Base-by-base conservation (phyloP, 805 yeast genomes). In the Yarrowia porcina region DNA sequence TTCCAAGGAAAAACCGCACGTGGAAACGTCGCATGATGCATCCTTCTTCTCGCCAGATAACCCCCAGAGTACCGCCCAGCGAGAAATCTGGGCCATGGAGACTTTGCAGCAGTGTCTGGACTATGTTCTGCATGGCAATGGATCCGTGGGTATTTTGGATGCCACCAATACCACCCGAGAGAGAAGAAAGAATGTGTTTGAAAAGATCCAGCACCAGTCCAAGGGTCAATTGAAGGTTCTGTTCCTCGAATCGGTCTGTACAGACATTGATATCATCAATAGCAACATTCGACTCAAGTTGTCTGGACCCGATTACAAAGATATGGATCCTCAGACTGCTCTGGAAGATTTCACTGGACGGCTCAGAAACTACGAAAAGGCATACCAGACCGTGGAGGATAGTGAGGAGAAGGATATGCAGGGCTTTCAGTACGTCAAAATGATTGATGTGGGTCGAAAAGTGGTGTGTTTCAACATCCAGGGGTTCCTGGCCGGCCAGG, bases 401-500 rank as follows among this genome's bases (percentile, higher is more conserved):
- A 82, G 79, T 18, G 93, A 88, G 68, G 93, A 87, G 70, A 83
- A 82, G 63, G 77, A 80, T 47, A 77, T 87, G 39, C 81, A 79
- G 17, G 83, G 83, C 13, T 85, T 85, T 69, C 97, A 90, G 72
- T 94, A 91, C 70, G 89, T 92, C 67, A 91, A 93, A 74, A 91
- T 93, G 96, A 90, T 93, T 63, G 93, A 93, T 73, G 97, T 92
- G 11, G 98, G 99, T 8, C 85, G 89, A 69, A 94, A 93, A 73
- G 90, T 93, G 39, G 96, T 93, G 61, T 90, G 97, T 33, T 92
- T 87, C 73, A 90, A 92, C 71, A 89, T 93, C 64, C 89, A 89
- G 69, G 89, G 89, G 5, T 94, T 90, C 70, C 77, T 93, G 61
- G 93, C 97, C 0, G 91, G 97, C 2, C 98, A 94, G 71, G 89